A percentile compares a stretch with the other conserved stretches of the same genome.
Conservation (phyloP, 176 grass and related monocot species). For the Carex scoparia region DNA sequence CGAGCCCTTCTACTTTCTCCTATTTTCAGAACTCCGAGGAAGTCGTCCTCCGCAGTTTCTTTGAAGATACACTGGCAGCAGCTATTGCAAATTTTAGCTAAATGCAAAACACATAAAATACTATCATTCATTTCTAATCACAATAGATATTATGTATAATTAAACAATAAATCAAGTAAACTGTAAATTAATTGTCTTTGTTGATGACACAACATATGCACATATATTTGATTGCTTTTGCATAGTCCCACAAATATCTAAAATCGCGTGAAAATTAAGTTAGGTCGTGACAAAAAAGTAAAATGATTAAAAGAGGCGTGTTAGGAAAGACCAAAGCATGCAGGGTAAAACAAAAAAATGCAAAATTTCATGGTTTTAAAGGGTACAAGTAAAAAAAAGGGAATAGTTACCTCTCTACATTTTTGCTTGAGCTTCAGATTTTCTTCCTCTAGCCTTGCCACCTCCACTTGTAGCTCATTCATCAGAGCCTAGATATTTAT, state of each 20-base stretch:
- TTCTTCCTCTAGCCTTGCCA: slow-evolving; percentile 21
- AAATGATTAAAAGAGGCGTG: not conserved
- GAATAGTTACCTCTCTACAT: slow-evolving; percentile 14
- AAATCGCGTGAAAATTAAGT: not conserved
- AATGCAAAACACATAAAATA: not conserved
- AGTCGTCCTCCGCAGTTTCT: slow-evolving; percentile 12
- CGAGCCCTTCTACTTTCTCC: not conserved
- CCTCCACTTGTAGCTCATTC: slow-evolving; percentile 22
- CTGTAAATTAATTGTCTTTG: too few species aligned
- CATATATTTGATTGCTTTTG: not conserved
- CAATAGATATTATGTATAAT: too few species aligned
- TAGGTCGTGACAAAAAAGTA: not conserved
- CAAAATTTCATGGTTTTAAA: not conserved
- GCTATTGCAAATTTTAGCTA: slow-evolving; percentile 21
- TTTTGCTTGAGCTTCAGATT: slow-evolving; percentile 16
- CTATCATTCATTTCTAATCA: not conserved
- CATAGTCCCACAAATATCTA: not conserved
- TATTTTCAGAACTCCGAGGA: slow-evolving; percentile 13
- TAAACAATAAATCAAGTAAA: too few species aligned
- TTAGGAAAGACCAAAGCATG: not conserved
- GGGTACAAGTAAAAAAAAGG: not conserved
- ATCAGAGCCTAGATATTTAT: not conserved
- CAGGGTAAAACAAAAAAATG: not conserved
- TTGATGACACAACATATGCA: too few species aligned
- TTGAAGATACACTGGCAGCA: slow-evolving; percentile 3